Percentiles rank a stretch among this genome's conserved stretches.
Evolutionary conservation across 371 early-diverging fungal species (phyloP).

Genomic region (Coemansia sp.): DNA sequence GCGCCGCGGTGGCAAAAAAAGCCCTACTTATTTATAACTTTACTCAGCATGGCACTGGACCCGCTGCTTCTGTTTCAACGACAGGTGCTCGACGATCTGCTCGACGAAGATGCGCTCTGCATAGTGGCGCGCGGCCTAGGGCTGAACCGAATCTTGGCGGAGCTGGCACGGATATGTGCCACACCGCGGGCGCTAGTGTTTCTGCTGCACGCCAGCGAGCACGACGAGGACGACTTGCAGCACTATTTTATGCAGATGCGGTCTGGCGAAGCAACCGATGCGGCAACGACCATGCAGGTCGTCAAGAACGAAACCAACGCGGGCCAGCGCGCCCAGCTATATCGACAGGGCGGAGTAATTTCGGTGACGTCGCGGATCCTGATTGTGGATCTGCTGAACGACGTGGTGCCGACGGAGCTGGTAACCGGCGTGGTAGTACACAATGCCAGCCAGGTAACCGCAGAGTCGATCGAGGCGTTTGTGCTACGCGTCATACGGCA

Average conservation of each 20-base stretch:
- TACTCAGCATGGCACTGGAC: slow-evolving; percentile 1
- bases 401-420: slow-evolving; percentile 70
- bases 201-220: slow-evolving; percentile 71
- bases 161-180: slow-evolving; percentile 69
- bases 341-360: slow-evolving; percentile 86
- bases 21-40: neutral
- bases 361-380: slow-evolving; percentile 87
- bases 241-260: slow-evolving; percentile 58
- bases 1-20: neutral
- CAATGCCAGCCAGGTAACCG: slow-evolving; percentile 77
- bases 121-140: slow-evolving; percentile 82
- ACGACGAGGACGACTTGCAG: slow-evolving; percentile 62
- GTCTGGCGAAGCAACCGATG: slow-evolving; percentile 44
- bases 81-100: slow-evolving; percentile 66
- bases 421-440: slow-evolving; percentile 86
- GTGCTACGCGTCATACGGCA: slow-evolving; percentile 79
- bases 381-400: slow-evolving; percentile 91
- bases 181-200: slow-evolving; percentile 76
- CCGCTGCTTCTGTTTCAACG: slow-evolving; percentile 67
- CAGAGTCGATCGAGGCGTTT: slow-evolving; percentile 84
- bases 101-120: slow-evolving; percentile 78
- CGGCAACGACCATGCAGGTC: slow-evolving; percentile 50
- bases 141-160: slow-evolving; percentile 63
- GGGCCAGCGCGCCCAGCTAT: slow-evolving; percentile 62
- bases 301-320: slow-evolving; percentile 69